Evolutionary conservation across 2,329 filamentous ascomycete genomes (phyloP), one percentile per base, ranked within the genome.

Genomic region (Hypoxylon sp.): DNA sequence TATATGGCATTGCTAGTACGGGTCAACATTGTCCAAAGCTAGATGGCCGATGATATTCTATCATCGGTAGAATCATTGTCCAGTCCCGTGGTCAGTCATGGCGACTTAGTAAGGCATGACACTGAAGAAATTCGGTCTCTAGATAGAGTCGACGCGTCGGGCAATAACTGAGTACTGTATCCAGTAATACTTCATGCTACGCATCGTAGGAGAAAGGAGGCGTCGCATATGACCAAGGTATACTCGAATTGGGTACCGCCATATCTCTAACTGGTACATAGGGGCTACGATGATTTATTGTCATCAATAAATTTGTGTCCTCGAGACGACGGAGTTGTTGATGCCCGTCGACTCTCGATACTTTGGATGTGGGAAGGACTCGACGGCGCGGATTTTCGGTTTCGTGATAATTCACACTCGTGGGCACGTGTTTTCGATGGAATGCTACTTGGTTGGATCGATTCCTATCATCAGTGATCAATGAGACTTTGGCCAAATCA

Each of bases 161-260:
- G 3, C 5, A 19, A 23, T 9, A 11, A 17, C 14, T 11, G 25
- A n/a, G n/a, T 4, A 28, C 17, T 23, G 25, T 52, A 17, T 5
- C 49, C 36, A 19, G 49, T 30, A 17, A n/a, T 14, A 38, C 11
- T 11, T 41, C 5, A 4, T 9, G 14, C 30, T 28, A 28, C 19
- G 45, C 6, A 10, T 28, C 14, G 7, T 36, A 2, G 25, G 0
- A 30, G 45, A 11, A 38, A 25, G 43, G 43, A n/a, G 28, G n/a
- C 21, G 43, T 49, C 14, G 43, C 17, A 32, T 10, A 11, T 19
- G 19, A 4, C 11, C 10, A 17, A 30, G 32, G 5, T 38, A 25
- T 58, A 36, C 28, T 58, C 53, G 41, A 28, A 14, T 48, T 58
- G n/a, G 30, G 34, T 19, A 19, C 14, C 17, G 14, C 17, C 5